Conservation (phyloP, 164 flowering plant species). For the Umbilicus rupestris region DNA sequence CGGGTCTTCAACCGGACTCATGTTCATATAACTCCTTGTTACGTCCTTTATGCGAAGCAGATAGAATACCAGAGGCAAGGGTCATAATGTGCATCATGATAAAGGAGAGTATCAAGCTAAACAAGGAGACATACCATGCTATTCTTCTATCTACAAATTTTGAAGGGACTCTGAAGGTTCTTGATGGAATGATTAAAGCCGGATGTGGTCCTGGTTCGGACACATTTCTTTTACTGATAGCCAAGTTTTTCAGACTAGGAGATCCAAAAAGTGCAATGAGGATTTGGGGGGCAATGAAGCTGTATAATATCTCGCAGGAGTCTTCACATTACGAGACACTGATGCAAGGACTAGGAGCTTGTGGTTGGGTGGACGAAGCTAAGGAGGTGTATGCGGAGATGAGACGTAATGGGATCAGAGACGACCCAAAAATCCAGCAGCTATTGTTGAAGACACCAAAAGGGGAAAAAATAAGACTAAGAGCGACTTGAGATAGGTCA, state of each 20-base stretch:
- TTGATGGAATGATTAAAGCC: conserved; percentile 44
- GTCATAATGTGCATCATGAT: conserved; percentile 46
- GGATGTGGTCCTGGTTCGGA: conserved; percentile 41
- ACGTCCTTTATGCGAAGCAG: conserved; percentile 61
- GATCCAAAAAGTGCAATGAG: conserved; percentile 53
- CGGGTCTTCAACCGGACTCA: conserved; percentile 50
- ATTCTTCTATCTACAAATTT: conserved; percentile 34
- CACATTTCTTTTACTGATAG: conserved; percentile 50
- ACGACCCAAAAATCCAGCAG: conserved; percentile 57
- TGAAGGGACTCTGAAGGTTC: conserved; percentile 46
- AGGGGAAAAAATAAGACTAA: not conserved
- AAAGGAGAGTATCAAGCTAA: conserved; percentile 38
- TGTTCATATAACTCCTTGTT: conserved; percentile 60
- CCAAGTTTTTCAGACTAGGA: conserved; percentile 33
- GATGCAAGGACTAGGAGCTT: conserved; percentile 45
- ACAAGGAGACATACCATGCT: conserved; percentile 60
- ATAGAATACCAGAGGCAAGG: conserved; percentile 55
- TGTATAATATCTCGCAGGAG: conserved; percentile 29
- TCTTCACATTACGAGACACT: conserved; percentile 40
- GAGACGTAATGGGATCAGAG: conserved; percentile 40
- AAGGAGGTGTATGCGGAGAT: conserved; percentile 55
- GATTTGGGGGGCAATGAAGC: conserved; percentile 63
- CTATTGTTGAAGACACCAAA: conserved; percentile 35
- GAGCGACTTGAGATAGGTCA: not conserved
- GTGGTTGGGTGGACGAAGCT: conserved; percentile 51